A percentile compares a stretch with the other conserved stretches of the same genome.
Evolutionary conservation across 192 early-diverging fungal genomes (phyloP).

Genomic region (Podila minutissima): DNA sequence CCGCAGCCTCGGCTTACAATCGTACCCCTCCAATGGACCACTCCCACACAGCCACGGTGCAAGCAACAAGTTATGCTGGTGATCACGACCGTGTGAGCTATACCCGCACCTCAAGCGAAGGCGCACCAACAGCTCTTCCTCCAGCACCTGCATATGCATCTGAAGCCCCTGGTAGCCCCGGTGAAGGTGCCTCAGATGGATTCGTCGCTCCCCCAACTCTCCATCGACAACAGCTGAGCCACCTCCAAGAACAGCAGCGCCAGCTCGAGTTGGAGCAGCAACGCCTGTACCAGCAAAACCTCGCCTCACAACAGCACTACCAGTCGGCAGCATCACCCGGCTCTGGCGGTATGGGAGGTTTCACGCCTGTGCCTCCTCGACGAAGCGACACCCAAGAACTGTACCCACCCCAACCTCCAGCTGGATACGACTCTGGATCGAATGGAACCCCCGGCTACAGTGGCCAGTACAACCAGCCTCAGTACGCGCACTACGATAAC

Average conservation of each 20-base stretch:
- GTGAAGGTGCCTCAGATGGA: not conserved
- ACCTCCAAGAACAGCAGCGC: slow-evolving; percentile 40
- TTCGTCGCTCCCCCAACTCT: not conserved
- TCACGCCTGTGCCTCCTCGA: slow-evolving; percentile 5
- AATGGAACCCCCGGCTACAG: not conserved
- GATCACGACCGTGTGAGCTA: not conserved
- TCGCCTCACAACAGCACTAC: slow-evolving; percentile 28
- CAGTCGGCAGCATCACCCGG: slow-evolving; percentile 9
- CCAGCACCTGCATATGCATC: slow-evolving; percentile 2
- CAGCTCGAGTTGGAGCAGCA: slow-evolving; percentile 41
- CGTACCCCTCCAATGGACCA: slow-evolving; percentile 15
- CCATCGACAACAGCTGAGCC: slow-evolving; percentile 14
- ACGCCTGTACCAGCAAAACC: slow-evolving; percentile 39
- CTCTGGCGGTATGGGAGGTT: not conserved
- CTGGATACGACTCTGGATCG: slow-evolving; percentile 9
- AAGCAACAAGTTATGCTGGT: no score
- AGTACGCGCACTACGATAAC: slow-evolving; percentile 13
- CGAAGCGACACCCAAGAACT: slow-evolving; percentile 26
- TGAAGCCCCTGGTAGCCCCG: not conserved
- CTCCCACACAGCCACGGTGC: not conserved
- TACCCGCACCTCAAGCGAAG: not conserved
- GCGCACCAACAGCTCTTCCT: not conserved
- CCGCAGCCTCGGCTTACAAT: slow-evolving; percentile 36
- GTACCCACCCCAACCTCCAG: slow-evolving; percentile 10
- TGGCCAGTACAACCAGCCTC: slow-evolving; percentile 7